phyloP scores from a whole-genome alignment of 2,329 filamentous ascomycete species.

The Fusarium verticillioides region DNA sequence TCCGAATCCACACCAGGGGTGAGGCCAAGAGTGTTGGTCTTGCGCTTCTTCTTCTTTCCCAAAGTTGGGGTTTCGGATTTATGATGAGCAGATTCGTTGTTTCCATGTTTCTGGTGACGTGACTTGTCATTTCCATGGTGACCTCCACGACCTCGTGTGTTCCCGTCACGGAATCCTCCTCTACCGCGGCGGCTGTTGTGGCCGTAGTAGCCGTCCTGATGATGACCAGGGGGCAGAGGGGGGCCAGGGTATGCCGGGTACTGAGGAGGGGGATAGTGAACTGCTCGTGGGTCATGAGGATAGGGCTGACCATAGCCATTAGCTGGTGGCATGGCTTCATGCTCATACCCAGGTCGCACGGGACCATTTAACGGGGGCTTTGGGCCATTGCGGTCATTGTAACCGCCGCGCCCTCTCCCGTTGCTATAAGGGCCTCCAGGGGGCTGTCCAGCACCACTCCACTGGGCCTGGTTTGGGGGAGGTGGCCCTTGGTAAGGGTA shows the following conservation, averaged over 20 bases:
- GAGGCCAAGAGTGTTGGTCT: slow-evolving; percentile 77
- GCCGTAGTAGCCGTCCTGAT: slow-evolving; percentile 50
- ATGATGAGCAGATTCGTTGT: slow-evolving; percentile 46
- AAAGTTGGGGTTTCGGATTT: slow-evolving; percentile 57
- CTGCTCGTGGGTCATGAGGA: slow-evolving; percentile 52
- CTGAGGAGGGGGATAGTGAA: slow-evolving; percentile 48
- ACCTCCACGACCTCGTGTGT: slow-evolving; percentile 56
- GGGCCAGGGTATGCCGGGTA: slow-evolving; percentile 56
- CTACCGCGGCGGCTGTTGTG: slow-evolving; percentile 52
- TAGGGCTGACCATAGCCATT: slow-evolving; percentile 56
- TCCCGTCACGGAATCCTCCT: slow-evolving; percentile 50
- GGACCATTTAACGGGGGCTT: slow-evolving; percentile 48
- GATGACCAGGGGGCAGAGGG: slow-evolving; percentile 50
- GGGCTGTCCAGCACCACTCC: slow-evolving; percentile 49
- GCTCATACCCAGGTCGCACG: slow-evolving; percentile 51
- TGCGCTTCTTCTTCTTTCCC: slow-evolving; percentile 76
- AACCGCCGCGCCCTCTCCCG: slow-evolving; percentile 57
- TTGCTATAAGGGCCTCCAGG: slow-evolving; percentile 52
- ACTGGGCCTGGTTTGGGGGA: slow-evolving; percentile 50
- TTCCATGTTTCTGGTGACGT: slow-evolving; percentile 53
- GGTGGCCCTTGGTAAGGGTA: slow-evolving; percentile 54
- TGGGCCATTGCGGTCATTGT: slow-evolving; percentile 57
- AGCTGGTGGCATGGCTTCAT: slow-evolving; percentile 49
- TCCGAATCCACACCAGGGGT: slow-evolving; percentile 73
- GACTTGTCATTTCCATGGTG: slow-evolving; percentile 58